Base-by-base conservation (phyloP, 371 early-diverging fungal genomes). In the Fennellomyces sp. region DNA sequence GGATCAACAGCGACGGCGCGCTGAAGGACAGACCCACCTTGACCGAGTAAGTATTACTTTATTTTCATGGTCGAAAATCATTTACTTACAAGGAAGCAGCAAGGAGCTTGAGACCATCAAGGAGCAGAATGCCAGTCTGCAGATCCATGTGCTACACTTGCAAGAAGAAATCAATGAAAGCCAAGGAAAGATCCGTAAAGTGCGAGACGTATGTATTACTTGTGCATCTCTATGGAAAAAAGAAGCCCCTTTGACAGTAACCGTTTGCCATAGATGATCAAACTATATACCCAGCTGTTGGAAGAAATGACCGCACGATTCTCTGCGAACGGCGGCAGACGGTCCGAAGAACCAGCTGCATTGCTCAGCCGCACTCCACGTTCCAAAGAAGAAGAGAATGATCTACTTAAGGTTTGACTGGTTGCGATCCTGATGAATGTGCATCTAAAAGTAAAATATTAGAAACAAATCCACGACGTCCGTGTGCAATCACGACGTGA, bases 141-240 rank as follows among this genome's bases (percentile, higher is more conserved):
- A 85, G 51, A 78, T 78, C 12, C 68, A 76, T 42, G 77, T 85
- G 5, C 81, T 81, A 28, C 83, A 87, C 60, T 66, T 91, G 17
- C 87, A 85, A 59, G 86, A 90, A 67, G 82, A 90, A 27, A 88
- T 91, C 55, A 80, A 85, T 35, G 91, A 92, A 51, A 81, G 85
- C 7, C 87, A 83, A 65, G 63, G 83, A 58, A 83, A 78, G 61
- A 75, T 92, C 29, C 87, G 91, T 63, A 89, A 88, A 68, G 90
- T 92, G 13, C 90, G 91, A 68, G 92, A 90, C 65, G 88, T 88
- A 76, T 55, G 60, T 60, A 25, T 27, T 5, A 1, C 13, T 8
- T 52, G 17, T 52, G 36, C 11, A 1, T 23, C 31, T 5, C n/a
- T n/a, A n/a, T n/a, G 38, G 38, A 36, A 10, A n/a, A 36, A 36